A percentile compares a stretch with the other conserved stretches of the same genome.
These are phyloP conservation scores for Alternaria atra DNA, from an alignment of 2,329 filamentous ascomycete genomes.

Conservation along the genomic window DNA sequence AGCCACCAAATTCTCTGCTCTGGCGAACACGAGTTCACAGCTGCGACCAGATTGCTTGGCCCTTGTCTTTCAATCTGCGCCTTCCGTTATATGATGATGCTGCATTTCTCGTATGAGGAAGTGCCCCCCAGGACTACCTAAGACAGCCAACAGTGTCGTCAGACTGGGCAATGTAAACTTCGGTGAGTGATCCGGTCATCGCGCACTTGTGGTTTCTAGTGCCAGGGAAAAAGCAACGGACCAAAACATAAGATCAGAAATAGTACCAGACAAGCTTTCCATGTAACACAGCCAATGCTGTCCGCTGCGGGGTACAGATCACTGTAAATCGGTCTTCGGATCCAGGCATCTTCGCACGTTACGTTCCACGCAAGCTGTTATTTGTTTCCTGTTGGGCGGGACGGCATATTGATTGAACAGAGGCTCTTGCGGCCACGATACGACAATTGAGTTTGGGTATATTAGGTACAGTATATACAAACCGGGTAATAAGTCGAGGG, in stretches of 20 bases:
- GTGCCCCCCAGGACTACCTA: neutral
- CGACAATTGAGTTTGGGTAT: conserved; percentile 2
- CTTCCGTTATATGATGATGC: neutral
- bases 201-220: neutral
- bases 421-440: neutral
- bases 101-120: conserved; percentile 1
- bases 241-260: neutral
- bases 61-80: neutral
- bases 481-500: neutral
- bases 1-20: neutral
- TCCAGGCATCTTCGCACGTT: neutral
- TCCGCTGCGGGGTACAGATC: conserved; percentile 2
- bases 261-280: neutral
- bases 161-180: neutral
- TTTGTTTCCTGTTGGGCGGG: neutral
- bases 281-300: neutral
- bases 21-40: conserved; percentile 7
- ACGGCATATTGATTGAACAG: neutral
- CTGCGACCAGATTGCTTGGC: neutral
- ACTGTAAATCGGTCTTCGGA: neutral
- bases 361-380: neutral
- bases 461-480: neutral
- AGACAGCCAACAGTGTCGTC: conserved; percentile 1
- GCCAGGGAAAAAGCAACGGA: neutral
- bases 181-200: neutral